A percentile compares a stretch with the other conserved stretches of the same genome.
phyloP scores from a whole-genome alignment of 768 basidiomycete genomes.

The Lactarius hengduanensis region DNA sequence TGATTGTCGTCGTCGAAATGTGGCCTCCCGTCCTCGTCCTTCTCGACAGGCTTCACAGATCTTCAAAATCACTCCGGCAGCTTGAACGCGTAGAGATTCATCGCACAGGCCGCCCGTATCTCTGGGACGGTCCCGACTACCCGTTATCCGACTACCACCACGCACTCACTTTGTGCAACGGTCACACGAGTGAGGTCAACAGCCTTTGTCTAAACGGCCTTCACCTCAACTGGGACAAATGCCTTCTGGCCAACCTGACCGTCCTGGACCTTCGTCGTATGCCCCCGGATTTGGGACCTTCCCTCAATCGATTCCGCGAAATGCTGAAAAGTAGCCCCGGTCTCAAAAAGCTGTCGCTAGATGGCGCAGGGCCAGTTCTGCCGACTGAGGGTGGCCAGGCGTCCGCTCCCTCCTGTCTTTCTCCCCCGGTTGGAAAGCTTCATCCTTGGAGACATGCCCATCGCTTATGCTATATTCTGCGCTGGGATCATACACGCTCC shows the following conservation, averaged over 20 bases:
- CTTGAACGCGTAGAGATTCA: constrained; percentile 69
- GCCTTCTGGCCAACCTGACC: constrained; percentile 52
- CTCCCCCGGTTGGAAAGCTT: constrained; percentile 53
- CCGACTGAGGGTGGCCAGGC: constrained; percentile 33
- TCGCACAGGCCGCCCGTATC: constrained; percentile 48
- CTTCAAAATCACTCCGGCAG: constrained; percentile 22
- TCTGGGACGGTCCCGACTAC: constrained; percentile 46
- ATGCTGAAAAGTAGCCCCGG: constrained; percentile 44
- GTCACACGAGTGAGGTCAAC: constrained; percentile 43
- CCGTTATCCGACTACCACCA: constrained; percentile 37
- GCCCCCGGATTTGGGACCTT: constrained; percentile 51
- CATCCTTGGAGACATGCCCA: constrained; percentile 55
- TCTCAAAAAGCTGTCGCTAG: constrained; percentile 55
- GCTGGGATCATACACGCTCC: constrained; percentile 55
- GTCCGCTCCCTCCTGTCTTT: constrained; percentile 39
- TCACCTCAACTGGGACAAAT: constrained; percentile 56
- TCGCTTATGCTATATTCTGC: constrained; percentile 47
- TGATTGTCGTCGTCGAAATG: constrained; percentile 55
- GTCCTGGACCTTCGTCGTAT: constrained; percentile 65
- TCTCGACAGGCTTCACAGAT: constrained; percentile 45
- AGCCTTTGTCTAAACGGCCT: constrained; percentile 58
- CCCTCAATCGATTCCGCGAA: constrained; percentile 48
- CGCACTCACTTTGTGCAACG: constrained; percentile 52
- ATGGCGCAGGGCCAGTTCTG: constrained; percentile 56
- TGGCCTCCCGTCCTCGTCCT: constrained; percentile 54